Evolutionary conservation across 805 yeast species (phyloP), one percentile per base, ranked within the genome.

Genomic region (Hanseniaspora guilliermondii): DNA sequence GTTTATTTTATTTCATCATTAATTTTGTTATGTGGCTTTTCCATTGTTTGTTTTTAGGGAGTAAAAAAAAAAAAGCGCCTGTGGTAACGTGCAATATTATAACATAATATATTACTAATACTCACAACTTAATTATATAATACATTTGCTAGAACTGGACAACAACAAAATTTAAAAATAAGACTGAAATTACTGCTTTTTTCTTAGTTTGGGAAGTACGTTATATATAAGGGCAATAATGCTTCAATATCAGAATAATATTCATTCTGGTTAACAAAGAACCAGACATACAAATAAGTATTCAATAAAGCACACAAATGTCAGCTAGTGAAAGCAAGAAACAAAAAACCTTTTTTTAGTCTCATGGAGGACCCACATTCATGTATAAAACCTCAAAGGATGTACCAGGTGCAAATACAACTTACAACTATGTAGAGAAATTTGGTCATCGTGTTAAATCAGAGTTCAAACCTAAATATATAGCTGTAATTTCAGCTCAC

Each of bases 291-390:
- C 42, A 38, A 21, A 38, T 19, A 16, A 40, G 22, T 7, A 40
- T 21, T 6, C 2, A 40, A 40, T 6, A 40, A 40, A 40, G 5
- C 19, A n/a, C 7, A 19, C 12, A 8, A 37, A 40, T 40, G 45
- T 25, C 45, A n/a, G 35, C 16, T 24, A 14, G 8, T 9, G 19
- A 25, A 17, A 17, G 17, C 4, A 14, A 42, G 6, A 42, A 42
- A 30, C 53, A 49, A 41, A 91, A 93, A 6, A 76, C 79, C 1
- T 83, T 68, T 64, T 85, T 85, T 65, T 63, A 83, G 39, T 79
- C 86, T n/a, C 93, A 85, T 67, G 94, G 94, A 9, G 93, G 89
- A 0, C 93, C 94, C 7, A 79, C 84, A 1, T 83, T 85, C 64
- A 77, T 83, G 73, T 82, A 82, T 61, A 64, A 70, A 37, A 42